Percentiles rank a stretch among this genome's conserved stretches.
These are phyloP conservation scores for Cornus suecica DNA, from an alignment of 148 eudicot genomes.

Conservation along the genomic window DNA sequence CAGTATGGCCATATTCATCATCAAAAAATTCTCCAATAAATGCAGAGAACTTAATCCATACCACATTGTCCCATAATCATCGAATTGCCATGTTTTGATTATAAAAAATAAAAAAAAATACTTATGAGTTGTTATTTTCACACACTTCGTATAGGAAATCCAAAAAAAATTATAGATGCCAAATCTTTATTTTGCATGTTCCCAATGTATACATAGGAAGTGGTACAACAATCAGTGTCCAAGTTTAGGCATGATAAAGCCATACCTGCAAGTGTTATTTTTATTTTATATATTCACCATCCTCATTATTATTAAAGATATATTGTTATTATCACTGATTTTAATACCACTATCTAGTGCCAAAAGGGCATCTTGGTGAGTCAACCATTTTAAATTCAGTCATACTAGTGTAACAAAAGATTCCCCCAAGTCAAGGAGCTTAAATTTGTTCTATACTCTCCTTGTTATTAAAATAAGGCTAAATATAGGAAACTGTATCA, in stretches of 20 bases:
- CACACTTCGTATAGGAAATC: not conserved
- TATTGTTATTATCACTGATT: too few species aligned
- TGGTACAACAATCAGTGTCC: not conserved
- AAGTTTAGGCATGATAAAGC: not conserved
- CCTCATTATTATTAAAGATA: too few species aligned
- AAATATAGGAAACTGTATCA: not conserved
- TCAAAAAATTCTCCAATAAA: constrained; percentile 19
- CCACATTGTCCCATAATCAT: constrained; percentile 5
- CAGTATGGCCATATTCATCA: not conserved
- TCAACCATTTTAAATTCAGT: too few species aligned
- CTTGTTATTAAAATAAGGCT: too few species aligned
- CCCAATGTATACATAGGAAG: not conserved
- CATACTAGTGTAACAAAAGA: too few species aligned
- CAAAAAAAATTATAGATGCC: not conserved
- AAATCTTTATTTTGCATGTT: not conserved
- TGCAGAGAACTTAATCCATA: not conserved
- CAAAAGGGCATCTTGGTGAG: too few species aligned
- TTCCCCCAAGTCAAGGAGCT: too few species aligned
- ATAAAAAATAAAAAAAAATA: not conserved
- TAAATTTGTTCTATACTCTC: too few species aligned
- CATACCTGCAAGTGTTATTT: too few species aligned
- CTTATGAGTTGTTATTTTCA: not conserved
- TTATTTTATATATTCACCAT: too few species aligned
- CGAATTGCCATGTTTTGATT: constrained; percentile 5
- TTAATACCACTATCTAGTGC: too few species aligned